Evolutionary conservation across 2,329 filamentous ascomycete species (phyloP), one percentile per base, ranked within the genome.

Genomic region (Sporothrix euskadiensis): DNA sequence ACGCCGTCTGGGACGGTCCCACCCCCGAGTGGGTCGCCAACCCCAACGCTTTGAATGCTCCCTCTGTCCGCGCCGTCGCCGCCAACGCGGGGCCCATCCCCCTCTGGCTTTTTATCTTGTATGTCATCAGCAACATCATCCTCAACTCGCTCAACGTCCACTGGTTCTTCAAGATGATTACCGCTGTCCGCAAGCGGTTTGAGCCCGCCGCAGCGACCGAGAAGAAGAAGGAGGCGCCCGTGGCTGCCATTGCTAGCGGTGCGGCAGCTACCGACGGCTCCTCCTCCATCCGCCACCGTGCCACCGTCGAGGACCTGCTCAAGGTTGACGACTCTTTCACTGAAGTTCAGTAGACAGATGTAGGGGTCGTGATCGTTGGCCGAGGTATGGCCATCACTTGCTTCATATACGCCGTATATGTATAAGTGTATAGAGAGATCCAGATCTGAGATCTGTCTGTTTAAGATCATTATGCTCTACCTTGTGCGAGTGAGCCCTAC

Each of bases 151-250:
- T 97, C 71, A 97, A 97, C 82, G 90, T 92, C 78, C 92, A 91
- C 82, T 97, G 93, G 93, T 96, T 95, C 80, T 85, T 89, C 79
- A 94, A 93, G 87, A 97, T 97, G 93, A 90, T 97, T 75, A 86
- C 89, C 74, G 92, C 93, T 9, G 89, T 96, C 14, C 86, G 90
- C 74, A 94, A 92, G 84, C 87, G 93, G 35, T 96, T 96, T 79
- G 86, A 89, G 74, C 81, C 91, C 4, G 79, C 82, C 35, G 80
- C 82, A 8, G 77, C 66, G 12, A 74, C 75, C 35, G 79, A 82
- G 52, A 61, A 63, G 30, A n/a, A 12, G 9, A 71, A 76, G 78
- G 54, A 80, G 79, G 74, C 19, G 1, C 35, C 44, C 30, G 39
- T 71, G 7, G 49, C 9, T 30, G 71, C 61, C 35, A n/a, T 56